Conservation (phyloP, 768 basidiomycete species). For the Suillus bovinus region DNA sequence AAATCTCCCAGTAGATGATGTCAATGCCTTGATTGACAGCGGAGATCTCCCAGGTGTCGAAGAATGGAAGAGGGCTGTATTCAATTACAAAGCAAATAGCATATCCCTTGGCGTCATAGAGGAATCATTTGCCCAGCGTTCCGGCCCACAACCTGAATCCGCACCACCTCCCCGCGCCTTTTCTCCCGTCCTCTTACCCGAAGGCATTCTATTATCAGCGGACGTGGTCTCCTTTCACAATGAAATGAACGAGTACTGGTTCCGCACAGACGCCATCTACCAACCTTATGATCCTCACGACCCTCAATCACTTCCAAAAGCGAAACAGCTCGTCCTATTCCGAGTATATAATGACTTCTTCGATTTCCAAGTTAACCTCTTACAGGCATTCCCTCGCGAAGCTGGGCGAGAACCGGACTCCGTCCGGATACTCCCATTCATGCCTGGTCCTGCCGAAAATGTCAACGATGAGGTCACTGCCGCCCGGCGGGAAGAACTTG, state of each 20-base stretch:
- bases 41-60: conserved; percentile 95
- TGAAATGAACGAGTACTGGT: conserved; percentile 97
- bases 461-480: conserved; percentile 86
- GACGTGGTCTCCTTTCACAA: conserved; percentile 96
- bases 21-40: conserved; percentile 76
- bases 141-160: conserved; percentile 12
- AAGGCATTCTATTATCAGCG: conserved; percentile 84
- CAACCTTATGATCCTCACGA: conserved; percentile 75
- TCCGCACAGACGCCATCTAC: conserved; percentile 87
- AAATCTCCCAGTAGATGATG: conserved; percentile 73
- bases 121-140: conserved; percentile 35
- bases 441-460: conserved; percentile 90
- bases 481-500: conserved; percentile 77
- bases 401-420: conserved; percentile 74
- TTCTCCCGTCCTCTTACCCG: conserved; percentile 57
- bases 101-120: conserved; percentile 95
- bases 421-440: conserved; percentile 86
- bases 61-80: conserved; percentile 96
- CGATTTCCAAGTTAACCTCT: conserved; percentile 89
- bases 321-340: conserved; percentile 85
- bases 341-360: conserved; percentile 98
- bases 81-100: conserved; percentile 93
- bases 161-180: conserved; percentile 34
- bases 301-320: conserved; percentile 55
- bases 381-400: conserved; percentile 87